Base-by-base conservation (phyloP, 768 basidiomycete species). In the Pisolithus microcarpus region DNA sequence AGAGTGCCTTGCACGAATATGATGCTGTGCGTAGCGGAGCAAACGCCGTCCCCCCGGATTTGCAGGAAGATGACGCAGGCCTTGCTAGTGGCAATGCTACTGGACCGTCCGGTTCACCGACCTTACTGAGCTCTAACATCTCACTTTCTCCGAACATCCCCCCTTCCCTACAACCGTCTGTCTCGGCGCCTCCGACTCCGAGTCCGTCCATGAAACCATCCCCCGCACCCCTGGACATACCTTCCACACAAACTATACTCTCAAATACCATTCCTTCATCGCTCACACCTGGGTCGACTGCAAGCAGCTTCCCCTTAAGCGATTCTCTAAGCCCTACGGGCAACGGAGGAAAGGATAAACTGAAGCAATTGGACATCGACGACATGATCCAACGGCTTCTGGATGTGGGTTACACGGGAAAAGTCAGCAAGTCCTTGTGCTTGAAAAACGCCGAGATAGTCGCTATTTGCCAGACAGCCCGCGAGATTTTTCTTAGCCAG, bases 331-430 rank as follows among this genome's bases (percentile, higher is more conserved):
- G 62, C 53, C 54, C 66, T 52, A 38, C 62, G n/a, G 75, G 72
- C 30, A 63, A 63, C 26, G 62, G 65, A 43, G 75, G 65, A 47
- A 84, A 80, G 67, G 80, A 79, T 49, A 84, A 77, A 68, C 72
- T 74, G 52, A 82, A 78, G 64, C 82, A 80, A 43, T 75, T 97
- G 59, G 96, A 99, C 68, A 82, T 98, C 51, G 95, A 98, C 70
- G 94, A 97, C 68, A 96, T 98, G 89, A 98, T 99, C 63, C 85
- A 88, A 64, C 84, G 95, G 46, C 79, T 99, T 43, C 76, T 99
- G 57, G 94, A 97, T 60, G 92, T 96, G 7, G 96, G 95, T 4
- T 99, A 98, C 67, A 91, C 89, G 5, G 95, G 94, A 67, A 99
- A 98, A 79, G 89, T 97, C 58, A 91, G 87, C 76, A 98, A 96